phyloP scores from a whole-genome alignment of 2,329 filamentous ascomycete genomes.

The Alternaria sp. region DNA sequence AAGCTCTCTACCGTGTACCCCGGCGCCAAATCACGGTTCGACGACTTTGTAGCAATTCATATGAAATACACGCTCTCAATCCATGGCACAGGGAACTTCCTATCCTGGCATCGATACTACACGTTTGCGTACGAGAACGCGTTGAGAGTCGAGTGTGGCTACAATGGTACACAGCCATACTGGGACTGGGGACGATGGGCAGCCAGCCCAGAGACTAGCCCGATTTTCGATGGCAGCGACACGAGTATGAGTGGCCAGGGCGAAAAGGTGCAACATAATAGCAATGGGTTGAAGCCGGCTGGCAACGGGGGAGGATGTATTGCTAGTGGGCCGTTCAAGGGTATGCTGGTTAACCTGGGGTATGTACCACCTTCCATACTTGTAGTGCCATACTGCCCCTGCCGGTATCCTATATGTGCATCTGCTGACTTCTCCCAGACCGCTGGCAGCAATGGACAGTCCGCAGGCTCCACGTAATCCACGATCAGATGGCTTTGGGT shows the following conservation, averaged over 20 bases:
- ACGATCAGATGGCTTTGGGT: constrained; percentile 36
- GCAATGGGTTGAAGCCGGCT: constrained; percentile 46
- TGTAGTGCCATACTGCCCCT: not conserved
- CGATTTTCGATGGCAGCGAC: constrained; percentile 64
- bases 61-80: constrained; percentile 46
- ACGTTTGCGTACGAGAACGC: constrained; percentile 52
- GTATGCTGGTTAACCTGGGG: constrained; percentile 42
- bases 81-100: constrained; percentile 46
- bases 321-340: constrained; percentile 57
- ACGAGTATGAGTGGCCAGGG: constrained; percentile 59
- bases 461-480: constrained; percentile 45
- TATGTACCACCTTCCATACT: constrained; percentile 11
- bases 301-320: constrained; percentile 65
- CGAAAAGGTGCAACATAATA: constrained; percentile 34
- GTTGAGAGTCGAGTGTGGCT: constrained; percentile 52
- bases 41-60: constrained; percentile 47
- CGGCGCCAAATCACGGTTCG: constrained; percentile 43
- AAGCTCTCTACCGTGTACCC: constrained; percentile 34
- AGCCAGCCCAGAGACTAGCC: constrained; percentile 55
- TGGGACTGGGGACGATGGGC: constrained; percentile 60
- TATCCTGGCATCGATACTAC: constrained; percentile 53
- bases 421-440: constrained; percentile 17
- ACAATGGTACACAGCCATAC: constrained; percentile 55
- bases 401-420: not conserved
- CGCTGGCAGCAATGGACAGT: constrained; percentile 27